These are phyloP conservation scores for Lotmaria passim DNA, from an alignment of 208 protist species.

Conservation along the genomic window DNA sequence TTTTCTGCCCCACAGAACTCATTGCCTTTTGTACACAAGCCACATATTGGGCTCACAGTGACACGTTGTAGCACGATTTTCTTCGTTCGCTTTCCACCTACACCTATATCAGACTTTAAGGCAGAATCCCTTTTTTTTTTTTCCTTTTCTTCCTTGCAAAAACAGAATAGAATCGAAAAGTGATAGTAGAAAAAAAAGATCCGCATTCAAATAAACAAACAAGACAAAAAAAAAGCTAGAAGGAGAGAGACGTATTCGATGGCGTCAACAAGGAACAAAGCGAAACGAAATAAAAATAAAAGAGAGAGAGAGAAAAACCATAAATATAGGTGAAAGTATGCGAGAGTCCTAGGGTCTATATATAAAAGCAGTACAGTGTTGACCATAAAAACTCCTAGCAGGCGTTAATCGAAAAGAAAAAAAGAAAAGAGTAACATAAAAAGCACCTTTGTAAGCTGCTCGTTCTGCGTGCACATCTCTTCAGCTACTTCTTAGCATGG, in stretches of 20 bases:
- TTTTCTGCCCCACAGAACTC: too few relatives aligned
- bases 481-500: neutral
- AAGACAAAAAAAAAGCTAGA: constrained; percentile 9
- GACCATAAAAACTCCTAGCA: constrained; percentile 1
- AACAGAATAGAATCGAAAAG: constrained; percentile 5
- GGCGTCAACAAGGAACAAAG: constrained; percentile 2
- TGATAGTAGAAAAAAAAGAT: constrained; percentile 10
- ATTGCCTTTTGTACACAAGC: too few relatives aligned
- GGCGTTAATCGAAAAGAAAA: constrained; percentile 1
- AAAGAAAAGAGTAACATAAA: neutral
- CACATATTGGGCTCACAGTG: too few relatives aligned
- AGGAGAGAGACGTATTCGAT: neutral
- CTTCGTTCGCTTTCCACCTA: neutral
- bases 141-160: neutral
- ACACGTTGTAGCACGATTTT: too few relatives aligned
- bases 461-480: too few relatives aligned
- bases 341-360: neutral
- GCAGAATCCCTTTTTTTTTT: too few relatives aligned
- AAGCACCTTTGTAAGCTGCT: too few relatives aligned
- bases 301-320: constrained; percentile 13
- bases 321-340: neutral
- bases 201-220: neutral
- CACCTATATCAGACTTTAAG: neutral
- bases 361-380: constrained; percentile 1
- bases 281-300: neutral